A percentile compares a stretch with the other conserved stretches of the same genome.
Evolutionary conservation across 805 yeast genomes (phyloP).

Genomic region (Priceomyces fermenticarens): DNA sequence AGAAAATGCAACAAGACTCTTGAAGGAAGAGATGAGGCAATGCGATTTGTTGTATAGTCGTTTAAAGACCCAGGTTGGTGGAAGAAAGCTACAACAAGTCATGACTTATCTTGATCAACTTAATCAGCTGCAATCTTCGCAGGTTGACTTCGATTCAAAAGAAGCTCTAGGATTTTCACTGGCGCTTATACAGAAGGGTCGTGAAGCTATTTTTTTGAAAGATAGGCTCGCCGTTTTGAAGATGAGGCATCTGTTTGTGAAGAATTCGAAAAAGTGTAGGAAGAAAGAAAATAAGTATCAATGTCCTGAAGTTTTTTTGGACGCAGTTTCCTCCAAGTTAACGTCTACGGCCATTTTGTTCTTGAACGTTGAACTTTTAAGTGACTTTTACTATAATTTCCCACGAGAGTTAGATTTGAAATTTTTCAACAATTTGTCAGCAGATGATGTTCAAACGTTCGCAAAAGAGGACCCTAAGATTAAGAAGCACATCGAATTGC

Average conservation of each 20-base stretch:
- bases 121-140: constrained; percentile 31
- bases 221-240: constrained; percentile 69
- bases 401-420: constrained; percentile 88
- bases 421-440: constrained; percentile 58
- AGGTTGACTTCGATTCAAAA: constrained; percentile 42
- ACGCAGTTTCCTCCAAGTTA: constrained; percentile 86
- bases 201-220: constrained; percentile 74
- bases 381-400: constrained; percentile 94
- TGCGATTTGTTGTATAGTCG: constrained; percentile 62
- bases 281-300: constrained; percentile 76
- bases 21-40: constrained; percentile 83
- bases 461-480: constrained; percentile 95
- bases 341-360: constrained; percentile 92
- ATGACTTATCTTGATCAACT: constrained; percentile 64
- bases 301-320: constrained; percentile 93
- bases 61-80: constrained; percentile 73
- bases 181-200: constrained; percentile 70
- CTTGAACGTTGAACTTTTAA: constrained; percentile 85
- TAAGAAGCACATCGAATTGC: constrained; percentile 86
- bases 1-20: constrained; percentile 67
- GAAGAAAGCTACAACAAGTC: constrained; percentile 79
- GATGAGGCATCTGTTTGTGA: constrained; percentile 67
- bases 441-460: constrained; percentile 79
- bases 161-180: constrained; percentile 86
- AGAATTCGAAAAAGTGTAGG: constrained; percentile 74